phyloP scores from a whole-genome alignment of 2,329 filamentous ascomycete species.

The Cladosporium sp. region DNA sequence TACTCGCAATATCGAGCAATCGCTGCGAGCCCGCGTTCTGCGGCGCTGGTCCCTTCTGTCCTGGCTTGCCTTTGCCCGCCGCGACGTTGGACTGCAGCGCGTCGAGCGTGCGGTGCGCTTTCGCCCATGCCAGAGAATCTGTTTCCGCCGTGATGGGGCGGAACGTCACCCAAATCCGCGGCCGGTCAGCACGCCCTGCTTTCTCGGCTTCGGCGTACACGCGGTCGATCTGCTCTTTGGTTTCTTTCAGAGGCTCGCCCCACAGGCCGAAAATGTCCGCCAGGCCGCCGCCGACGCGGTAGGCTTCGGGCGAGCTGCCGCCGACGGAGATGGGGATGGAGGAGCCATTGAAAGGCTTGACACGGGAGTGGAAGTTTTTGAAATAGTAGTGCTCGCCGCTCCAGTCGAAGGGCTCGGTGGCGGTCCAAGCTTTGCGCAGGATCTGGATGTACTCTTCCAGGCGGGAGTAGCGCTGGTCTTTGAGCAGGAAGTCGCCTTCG shows the following conservation, averaged over 20 bases:
- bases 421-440: conserved; percentile 55
- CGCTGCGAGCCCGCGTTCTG: conserved; percentile 59
- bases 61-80: conserved; percentile 21
- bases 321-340: conserved; percentile 57
- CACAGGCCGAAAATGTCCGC: conserved; percentile 62
- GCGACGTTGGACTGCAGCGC: conserved; percentile 43
- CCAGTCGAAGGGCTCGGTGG: conserved; percentile 57
- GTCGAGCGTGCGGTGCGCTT: conserved; percentile 55
- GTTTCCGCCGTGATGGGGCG: conserved; percentile 59
- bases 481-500: conserved; percentile 57
- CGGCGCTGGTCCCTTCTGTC: conserved; percentile 36
- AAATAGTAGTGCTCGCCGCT: conserved; percentile 57
- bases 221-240: conserved; percentile 58
- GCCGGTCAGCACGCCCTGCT: conserved; percentile 49
- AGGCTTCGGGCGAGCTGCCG: conserved; percentile 56
- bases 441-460: conserved; percentile 61
- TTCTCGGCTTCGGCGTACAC: conserved; percentile 57
- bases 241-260: conserved; percentile 62
- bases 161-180: conserved; percentile 62
- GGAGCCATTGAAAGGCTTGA: conserved; percentile 51
- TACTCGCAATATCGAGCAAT: conserved; percentile 53
- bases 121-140: conserved; percentile 59
- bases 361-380: conserved; percentile 53
- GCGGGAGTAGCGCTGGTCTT: conserved; percentile 55
- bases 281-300: conserved; percentile 55